Conservation (phyloP, 2,329 filamentous ascomycete species). For the Diaporthe ilicicola region DNA sequence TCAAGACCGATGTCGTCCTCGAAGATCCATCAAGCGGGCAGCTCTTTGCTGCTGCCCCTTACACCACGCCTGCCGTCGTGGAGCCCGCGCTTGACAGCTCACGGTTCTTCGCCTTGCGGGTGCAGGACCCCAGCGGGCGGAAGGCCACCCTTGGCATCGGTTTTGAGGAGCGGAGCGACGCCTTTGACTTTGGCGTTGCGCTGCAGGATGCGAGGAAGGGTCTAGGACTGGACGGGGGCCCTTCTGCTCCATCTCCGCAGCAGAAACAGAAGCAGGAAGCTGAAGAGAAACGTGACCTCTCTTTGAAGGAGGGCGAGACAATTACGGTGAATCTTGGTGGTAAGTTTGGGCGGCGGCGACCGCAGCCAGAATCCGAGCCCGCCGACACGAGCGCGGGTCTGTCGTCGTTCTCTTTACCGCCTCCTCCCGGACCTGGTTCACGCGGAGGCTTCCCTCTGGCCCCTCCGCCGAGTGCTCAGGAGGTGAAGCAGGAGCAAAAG, state of each 20-base stretch:
- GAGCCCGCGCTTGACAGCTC: slow-evolving; percentile 82
- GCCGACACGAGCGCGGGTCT: slow-evolving; percentile 44
- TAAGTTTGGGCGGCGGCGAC: slow-evolving; percentile 57
- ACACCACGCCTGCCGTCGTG: slow-evolving; percentile 71
- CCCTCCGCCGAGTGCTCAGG: slow-evolving; percentile 71
- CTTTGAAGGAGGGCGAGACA: slow-evolving; percentile 88
- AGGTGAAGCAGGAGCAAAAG: slow-evolving; percentile 67
- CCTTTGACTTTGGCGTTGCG: slow-evolving; percentile 85
- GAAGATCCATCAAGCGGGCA: slow-evolving; percentile 78
- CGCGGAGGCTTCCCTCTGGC: slow-evolving; percentile 60
- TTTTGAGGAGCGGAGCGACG: slow-evolving; percentile 86
- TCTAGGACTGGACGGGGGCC: slow-evolving; percentile 65
- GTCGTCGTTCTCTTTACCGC: slow-evolving; percentile 76
- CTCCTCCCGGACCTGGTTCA: slow-evolving; percentile 63
- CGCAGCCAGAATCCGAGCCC: slow-evolving; percentile 41
- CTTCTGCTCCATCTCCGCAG: slow-evolving; percentile 41
- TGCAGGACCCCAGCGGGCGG: slow-evolving; percentile 77
- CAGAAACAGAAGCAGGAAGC: slow-evolving; percentile 50
- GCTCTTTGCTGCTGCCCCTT: slow-evolving; percentile 86
- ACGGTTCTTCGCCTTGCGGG: slow-evolving; percentile 85
- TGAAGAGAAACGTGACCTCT: slow-evolving; percentile 77
- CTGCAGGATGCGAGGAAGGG: slow-evolving; percentile 81
- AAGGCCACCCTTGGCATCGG: slow-evolving; percentile 86
- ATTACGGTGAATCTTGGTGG: slow-evolving; percentile 82
- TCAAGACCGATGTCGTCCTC: slow-evolving; percentile 80